phyloP scores from a whole-genome alignment of 176 grass and related monocot genomes.

The Pontederia paniculata region DNA sequence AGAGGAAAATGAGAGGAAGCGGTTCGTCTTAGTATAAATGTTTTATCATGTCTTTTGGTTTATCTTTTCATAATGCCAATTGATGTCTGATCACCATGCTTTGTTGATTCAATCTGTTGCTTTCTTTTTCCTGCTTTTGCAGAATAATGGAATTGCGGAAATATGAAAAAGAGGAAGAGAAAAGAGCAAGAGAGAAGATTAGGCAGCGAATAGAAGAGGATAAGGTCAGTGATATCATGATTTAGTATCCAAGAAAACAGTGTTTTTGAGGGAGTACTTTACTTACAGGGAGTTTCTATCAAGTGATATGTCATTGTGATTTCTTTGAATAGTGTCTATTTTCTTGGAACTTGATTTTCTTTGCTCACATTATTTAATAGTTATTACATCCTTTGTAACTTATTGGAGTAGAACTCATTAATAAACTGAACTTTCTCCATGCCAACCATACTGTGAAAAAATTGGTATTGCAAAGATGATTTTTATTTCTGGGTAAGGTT shows the following conservation, averaged over 20 bases:
- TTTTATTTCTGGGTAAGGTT: conserved; percentile 8
- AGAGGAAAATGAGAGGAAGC: conserved; percentile 90
- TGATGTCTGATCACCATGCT: not conserved
- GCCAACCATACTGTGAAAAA: not conserved
- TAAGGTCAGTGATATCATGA: conserved; percentile 48
- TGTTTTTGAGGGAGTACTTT: not conserved
- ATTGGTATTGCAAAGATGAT: not conserved
- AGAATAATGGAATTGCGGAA: conserved; percentile 81
- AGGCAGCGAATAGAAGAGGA: conserved; percentile 92
- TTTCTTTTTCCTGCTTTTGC: not conserved
- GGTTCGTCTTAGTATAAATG: conserved; percentile 28
- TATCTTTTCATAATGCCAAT: not conserved
- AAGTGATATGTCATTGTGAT: too few relatives aligned
- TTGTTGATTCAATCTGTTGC: conserved; percentile 9
- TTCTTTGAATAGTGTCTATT: too few relatives aligned
- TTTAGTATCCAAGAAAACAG: not conserved
- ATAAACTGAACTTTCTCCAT: too few relatives aligned
- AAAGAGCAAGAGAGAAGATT: conserved; percentile 88
- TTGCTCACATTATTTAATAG: too few relatives aligned
- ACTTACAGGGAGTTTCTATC: too few relatives aligned
- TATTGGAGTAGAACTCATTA: too few relatives aligned
- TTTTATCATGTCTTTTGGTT: not conserved
- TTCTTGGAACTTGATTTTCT: not conserved
- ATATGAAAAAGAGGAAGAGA: conserved; percentile 96
- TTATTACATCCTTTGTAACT: too few relatives aligned